phyloP scores from a whole-genome alignment of 176 grass and related monocot species.

The Musa beccarii region DNA sequence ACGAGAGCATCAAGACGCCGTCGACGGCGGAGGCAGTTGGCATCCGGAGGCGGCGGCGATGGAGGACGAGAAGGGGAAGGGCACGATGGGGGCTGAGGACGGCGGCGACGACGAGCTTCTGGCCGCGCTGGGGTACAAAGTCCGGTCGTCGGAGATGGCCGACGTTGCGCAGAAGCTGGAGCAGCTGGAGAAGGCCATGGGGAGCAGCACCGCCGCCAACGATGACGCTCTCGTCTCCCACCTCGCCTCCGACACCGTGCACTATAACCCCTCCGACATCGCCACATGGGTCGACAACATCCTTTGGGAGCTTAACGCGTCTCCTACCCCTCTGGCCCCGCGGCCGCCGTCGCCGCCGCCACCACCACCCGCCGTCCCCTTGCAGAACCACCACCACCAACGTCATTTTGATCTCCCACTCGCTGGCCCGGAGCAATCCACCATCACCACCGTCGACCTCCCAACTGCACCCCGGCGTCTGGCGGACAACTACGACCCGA shows the following conservation, averaged over 20 bases:
- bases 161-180: conserved; percentile 96
- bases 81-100: conserved; percentile 25
- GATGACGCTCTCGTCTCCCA: conserved; percentile 22
- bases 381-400: neutral
- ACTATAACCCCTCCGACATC: conserved; percentile 10
- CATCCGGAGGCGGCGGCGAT: neutral
- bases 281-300: conserved; percentile 4
- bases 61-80: neutral
- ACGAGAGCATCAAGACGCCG: conserved; percentile 59
- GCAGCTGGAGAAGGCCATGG: conserved; percentile 97
- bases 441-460: conserved; percentile 1
- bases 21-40: conserved; percentile 21
- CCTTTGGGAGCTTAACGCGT: neutral
- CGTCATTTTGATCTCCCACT: neutral
- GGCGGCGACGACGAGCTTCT: conserved; percentile 74
- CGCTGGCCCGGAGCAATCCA: neutral
- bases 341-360: neutral
- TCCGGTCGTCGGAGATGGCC: conserved; percentile 84
- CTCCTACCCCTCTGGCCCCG: neutral
- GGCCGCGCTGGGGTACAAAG: conserved; percentile 89
- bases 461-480: neutral
- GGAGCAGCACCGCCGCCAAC: conserved; percentile 15
- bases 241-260: conserved; percentile 4
- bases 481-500: neutral
- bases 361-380: neutral